Evolutionary conservation across 2,329 filamentous ascomycete species (phyloP).

Genomic region (Colletotrichum eremochloae): DNA sequence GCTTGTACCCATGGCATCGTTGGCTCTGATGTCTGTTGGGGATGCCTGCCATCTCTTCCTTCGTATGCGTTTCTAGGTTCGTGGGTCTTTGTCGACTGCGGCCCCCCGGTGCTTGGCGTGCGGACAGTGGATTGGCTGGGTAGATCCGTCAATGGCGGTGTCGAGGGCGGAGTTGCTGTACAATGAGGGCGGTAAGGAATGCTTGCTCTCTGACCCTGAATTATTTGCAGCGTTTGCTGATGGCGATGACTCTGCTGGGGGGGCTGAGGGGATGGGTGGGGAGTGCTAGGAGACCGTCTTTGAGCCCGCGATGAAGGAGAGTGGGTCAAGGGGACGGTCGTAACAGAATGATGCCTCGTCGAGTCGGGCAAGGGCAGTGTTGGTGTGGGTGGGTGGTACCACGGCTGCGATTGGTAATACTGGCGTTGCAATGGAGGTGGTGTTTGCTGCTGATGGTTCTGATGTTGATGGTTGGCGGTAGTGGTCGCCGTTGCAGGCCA

Average conservation of each 20-base stretch:
- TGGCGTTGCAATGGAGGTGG: neutral
- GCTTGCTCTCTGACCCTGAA: neutral
- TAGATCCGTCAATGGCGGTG: neutral
- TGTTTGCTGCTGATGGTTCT: slow-evolving; percentile 9
- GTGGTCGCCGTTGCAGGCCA: slow-evolving; percentile 49
- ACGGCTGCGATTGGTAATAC: neutral
- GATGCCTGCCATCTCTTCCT: neutral
- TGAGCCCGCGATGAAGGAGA: slow-evolving; percentile 18
- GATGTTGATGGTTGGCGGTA: slow-evolving; percentile 1
- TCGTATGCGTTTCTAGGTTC: neutral
- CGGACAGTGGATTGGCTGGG: neutral
- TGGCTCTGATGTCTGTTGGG: neutral
- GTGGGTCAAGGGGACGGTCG: neutral
- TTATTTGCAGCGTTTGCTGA: neutral
- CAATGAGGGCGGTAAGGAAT: neutral
- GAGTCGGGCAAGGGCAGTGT: slow-evolving; percentile 2
- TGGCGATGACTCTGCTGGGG: neutral
- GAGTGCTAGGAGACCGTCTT: neutral
- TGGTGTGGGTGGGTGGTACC: slow-evolving; percentile 1
- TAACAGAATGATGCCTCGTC: neutral
- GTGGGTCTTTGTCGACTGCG: neutral
- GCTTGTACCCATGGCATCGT: neutral
- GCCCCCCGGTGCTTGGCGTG: neutral
- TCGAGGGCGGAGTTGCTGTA: slow-evolving; percentile 6
- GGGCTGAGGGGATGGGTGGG: neutral